phyloP scores from a whole-genome alignment of 768 basidiomycete species.

The Xanthoconium purpureum region DNA sequence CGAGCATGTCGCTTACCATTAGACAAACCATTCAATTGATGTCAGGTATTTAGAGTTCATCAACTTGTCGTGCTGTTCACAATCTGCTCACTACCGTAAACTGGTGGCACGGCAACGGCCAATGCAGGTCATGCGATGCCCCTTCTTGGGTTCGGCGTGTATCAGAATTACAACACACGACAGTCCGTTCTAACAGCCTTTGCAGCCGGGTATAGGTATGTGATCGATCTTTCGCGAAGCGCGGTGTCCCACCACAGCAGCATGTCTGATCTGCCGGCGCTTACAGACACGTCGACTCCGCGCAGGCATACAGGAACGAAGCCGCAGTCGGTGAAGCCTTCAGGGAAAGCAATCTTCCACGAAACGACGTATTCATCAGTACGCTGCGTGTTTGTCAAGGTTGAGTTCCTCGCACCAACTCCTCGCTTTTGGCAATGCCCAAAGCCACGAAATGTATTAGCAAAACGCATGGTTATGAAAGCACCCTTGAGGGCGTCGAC shows the following conservation, averaged over 20 bases:
- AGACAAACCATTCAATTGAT: conserved; percentile 32
- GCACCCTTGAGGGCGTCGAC: conserved; percentile 55
- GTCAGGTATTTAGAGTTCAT: conserved; percentile 32
- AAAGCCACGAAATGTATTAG: conserved; percentile 65
- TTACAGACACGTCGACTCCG: conserved; percentile 68
- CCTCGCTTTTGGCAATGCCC: neutral
- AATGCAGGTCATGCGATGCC: conserved; percentile 56
- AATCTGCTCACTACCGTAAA: neutral
- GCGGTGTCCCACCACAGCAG: neutral
- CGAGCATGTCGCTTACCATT: conserved; percentile 29
- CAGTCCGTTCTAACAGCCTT: conserved; percentile 60
- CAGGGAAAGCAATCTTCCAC: conserved; percentile 49
- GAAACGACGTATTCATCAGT: conserved; percentile 75
- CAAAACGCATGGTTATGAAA: conserved; percentile 61
- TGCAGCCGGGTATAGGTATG: conserved; percentile 60
- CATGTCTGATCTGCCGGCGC: neutral
- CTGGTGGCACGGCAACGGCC: neutral
- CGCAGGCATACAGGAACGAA: conserved; percentile 68
- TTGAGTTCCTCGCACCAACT: neutral
- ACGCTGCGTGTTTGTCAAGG: conserved; percentile 16
- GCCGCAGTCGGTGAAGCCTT: conserved; percentile 58
- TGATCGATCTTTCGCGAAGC: neutral
- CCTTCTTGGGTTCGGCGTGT: conserved; percentile 68
- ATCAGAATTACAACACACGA: conserved; percentile 57
- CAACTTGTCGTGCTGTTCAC: neutral